Evolutionary conservation across 768 basidiomycete genomes (phyloP).

Genomic region (Obba rivulosa): DNA sequence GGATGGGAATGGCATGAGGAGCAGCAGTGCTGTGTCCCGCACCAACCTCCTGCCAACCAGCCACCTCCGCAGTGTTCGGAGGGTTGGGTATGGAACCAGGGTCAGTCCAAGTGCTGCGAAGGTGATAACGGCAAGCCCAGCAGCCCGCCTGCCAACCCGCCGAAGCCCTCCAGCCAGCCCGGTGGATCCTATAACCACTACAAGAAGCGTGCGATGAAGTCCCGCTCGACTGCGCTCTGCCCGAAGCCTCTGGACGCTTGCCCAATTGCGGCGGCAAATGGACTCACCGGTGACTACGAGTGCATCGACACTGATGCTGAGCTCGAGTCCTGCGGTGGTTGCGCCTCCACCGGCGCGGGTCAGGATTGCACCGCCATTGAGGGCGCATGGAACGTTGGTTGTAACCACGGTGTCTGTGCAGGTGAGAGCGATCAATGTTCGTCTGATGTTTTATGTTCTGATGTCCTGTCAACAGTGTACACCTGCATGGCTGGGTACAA

Average conservation of each 20-base stretch:
- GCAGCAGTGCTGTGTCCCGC: constrained; percentile 50
- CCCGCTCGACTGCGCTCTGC: constrained; percentile 41
- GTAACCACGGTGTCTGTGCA: constrained; percentile 47
- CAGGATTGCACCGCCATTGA: constrained; percentile 67
- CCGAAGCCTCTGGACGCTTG: constrained; percentile 52
- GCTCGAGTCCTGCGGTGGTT: constrained; percentile 74
- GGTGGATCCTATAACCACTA: constrained; percentile 12
- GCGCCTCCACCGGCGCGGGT: constrained; percentile 54
- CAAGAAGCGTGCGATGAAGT: constrained; percentile 28
- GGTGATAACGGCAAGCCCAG: constrained; percentile 24
- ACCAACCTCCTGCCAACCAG: constrained; percentile 32
- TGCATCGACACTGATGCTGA: constrained; percentile 61
- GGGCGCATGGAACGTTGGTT: constrained; percentile 68
- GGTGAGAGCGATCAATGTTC: constrained; percentile 33
- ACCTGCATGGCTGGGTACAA: constrained; percentile 46
- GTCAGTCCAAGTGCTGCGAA: constrained; percentile 32
- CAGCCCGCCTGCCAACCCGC: constrained; percentile 24
- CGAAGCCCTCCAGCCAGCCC: constrained; percentile 31
- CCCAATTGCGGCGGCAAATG: constrained; percentile 38
- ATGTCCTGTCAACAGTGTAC: constrained; percentile 33
- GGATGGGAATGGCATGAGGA: constrained; percentile 44
- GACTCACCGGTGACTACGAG: constrained; percentile 41
- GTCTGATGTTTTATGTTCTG: constrained; percentile 2
- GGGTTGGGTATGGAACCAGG: constrained; percentile 41
- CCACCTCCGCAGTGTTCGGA: constrained; percentile 38